Evolutionary conservation across 257 asterid genomes (phyloP), one percentile per base, ranked within the genome.

Genomic region (Penstemon eatonii): DNA sequence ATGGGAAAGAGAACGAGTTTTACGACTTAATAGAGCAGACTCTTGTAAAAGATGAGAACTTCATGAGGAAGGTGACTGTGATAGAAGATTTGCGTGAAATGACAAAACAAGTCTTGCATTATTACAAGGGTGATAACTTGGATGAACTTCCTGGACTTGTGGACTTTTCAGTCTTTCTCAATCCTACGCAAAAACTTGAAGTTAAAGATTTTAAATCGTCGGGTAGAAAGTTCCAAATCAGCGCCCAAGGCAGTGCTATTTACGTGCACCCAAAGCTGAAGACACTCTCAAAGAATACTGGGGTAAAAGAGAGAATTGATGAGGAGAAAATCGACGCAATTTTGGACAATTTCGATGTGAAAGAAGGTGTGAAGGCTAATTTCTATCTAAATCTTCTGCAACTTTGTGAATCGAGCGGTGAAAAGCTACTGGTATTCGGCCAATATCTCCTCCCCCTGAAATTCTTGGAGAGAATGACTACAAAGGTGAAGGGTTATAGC

Each of bases 111-210:
- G 95, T 94, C 66, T 77, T 94, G 80, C 99, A 94, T 69, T 94
- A 91, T 71, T 94, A 91, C 82, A 91, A 72, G 79, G 99, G 99
- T 55, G 99, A 94, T 70, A 91, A 87, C 78, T 75, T 94, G 56
- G 99, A 94, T 64, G 99, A 94, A 70, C 92, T 94, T 63, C 99
- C 99, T 0, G 99, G 99, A 63, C 90, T 94, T 5, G 82, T 89
- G 44, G 99, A 94, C 63, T 94, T 87, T 69, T 81, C 96, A 0
- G 86, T 94, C 55, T 84, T 82, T 75, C 93, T 94, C 45, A 84
- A 87, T 67, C 84, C 80, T 11, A 52, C 55, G 63, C 99, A 94
- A 60, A 81, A 78, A 69, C 54, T 65, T 47, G 93, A 81, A 60
- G 90, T 91, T 43, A 72, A 70, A 60, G 87, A 79, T 47, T 64